These are phyloP conservation scores for Carallia brachiata DNA, from an alignment of 345 rosid genomes.

Conservation along the genomic window DNA sequence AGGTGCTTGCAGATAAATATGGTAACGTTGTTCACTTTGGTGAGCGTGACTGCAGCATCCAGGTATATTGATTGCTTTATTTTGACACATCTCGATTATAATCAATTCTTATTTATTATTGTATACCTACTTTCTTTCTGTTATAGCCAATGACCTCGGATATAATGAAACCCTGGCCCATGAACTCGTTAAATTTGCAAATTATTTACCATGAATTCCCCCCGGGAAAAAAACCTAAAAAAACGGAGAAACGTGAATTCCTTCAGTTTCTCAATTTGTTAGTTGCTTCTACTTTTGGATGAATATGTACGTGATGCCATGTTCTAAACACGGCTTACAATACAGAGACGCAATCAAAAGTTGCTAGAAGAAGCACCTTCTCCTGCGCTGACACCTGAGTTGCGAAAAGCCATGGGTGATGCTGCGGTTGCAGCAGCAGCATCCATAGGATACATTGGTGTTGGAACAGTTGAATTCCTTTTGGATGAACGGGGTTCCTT, in stretches of 20 bases:
- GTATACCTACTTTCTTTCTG: no score
- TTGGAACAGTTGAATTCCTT: conserved; percentile 95
- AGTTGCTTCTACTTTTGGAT: background rate
- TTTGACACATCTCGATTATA: no score
- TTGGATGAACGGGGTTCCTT: conserved; percentile 97
- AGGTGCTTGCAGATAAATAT: conserved; percentile 97
- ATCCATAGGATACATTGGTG: conserved; percentile 93
- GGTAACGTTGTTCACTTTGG: conserved; percentile 98
- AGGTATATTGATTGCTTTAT: conserved; percentile 41
- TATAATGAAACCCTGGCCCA: no score
- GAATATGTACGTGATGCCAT: no score
- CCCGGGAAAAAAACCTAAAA: no score
- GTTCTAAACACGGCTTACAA: background rate
- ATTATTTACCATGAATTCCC: no score
- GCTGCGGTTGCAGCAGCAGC: conserved; percentile 99
- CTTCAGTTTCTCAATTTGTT: background rate
- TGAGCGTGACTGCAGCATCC: conserved; percentile 99
- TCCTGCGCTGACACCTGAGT: conserved; percentile 89
- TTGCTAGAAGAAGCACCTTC: conserved; percentile 97
- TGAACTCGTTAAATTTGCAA: no score
- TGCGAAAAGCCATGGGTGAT: conserved; percentile 99
- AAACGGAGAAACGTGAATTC: background rate
- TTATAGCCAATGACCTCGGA: no score
- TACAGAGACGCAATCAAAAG: conserved; percentile 93
- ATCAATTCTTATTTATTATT: no score